A percentile compares a stretch with the other conserved stretches of the same genome.
These are phyloP conservation scores for Auriculariales sp. DNA, from an alignment of 768 basidiomycete species.

Conservation along the genomic window DNA sequence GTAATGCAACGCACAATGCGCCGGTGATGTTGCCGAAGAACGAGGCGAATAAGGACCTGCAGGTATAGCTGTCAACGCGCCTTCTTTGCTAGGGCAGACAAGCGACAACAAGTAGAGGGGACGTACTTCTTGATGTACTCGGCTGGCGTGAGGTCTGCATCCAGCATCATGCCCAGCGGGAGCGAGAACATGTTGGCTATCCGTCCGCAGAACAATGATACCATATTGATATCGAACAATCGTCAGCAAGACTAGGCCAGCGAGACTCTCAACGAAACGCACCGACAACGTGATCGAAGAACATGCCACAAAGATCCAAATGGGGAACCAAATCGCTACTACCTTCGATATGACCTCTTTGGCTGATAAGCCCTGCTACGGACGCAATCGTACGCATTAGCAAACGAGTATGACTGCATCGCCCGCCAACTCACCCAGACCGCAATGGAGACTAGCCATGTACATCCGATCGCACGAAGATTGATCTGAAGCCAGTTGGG, in stretches of 20 bases:
- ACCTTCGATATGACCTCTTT: constrained; percentile 58
- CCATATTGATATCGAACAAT: constrained; percentile 27
- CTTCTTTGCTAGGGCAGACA: no score
- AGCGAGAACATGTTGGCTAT: constrained; percentile 63
- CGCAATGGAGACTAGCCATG: constrained; percentile 62
- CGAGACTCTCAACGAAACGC: no score
- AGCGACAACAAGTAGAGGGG: no score
- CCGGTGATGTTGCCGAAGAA: constrained; percentile 57
- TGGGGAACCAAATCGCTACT: constrained; percentile 54
- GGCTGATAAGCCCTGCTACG: constrained; percentile 54
- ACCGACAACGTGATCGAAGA: constrained; percentile 69
- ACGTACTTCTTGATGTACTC: constrained; percentile 55
- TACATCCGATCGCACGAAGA: constrained; percentile 57
- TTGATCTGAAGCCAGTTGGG: constrained; percentile 64
- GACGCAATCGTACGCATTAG: not conserved
- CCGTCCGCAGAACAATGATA: not conserved
- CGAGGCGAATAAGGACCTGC: constrained; percentile 46
- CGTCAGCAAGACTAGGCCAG: no score
- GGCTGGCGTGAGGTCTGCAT: constrained; percentile 39
- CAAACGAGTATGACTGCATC: not conserved
- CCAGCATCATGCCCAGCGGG: constrained; percentile 56
- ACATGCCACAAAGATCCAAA: constrained; percentile 65
- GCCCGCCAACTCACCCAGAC: constrained; percentile 40
- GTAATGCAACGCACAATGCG: constrained; percentile 46
- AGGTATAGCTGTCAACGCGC: not conserved